Evolutionary conservation across 2,329 filamentous ascomycete species (phyloP).

Genomic region (Pyricularia grisea): DNA sequence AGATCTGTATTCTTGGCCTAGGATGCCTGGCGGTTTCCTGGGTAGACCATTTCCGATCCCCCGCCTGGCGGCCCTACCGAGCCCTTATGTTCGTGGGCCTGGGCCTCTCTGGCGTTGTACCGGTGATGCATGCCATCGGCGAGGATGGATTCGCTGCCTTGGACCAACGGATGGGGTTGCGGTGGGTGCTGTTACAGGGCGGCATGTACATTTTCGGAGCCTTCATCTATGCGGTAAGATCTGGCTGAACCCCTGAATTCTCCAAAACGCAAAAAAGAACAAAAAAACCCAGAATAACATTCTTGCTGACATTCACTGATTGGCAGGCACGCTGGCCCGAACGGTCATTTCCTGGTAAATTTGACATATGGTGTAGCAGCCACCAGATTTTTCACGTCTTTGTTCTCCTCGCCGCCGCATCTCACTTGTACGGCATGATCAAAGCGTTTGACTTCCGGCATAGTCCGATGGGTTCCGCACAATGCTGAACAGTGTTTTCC

Average conservation of each 20-base stretch:
- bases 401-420: constrained; percentile 71
- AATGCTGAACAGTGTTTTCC: background rate
- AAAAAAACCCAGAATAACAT: background rate
- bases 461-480: constrained; percentile 33
- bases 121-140: constrained; percentile 66
- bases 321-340: constrained; percentile 70
- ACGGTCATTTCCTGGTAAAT: constrained; percentile 63
- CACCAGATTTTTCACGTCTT: constrained; percentile 95
- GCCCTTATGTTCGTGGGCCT: constrained; percentile 84
- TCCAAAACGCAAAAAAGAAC: too few species aligned
- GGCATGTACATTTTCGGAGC: constrained; percentile 80
- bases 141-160: constrained; percentile 60
- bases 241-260: background rate
- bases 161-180: constrained; percentile 65
- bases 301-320: background rate
- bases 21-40: constrained; percentile 70
- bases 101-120: constrained; percentile 74
- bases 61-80: constrained; percentile 74
- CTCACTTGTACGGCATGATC: constrained; percentile 72
- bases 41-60: constrained; percentile 74
- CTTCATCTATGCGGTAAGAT: constrained; percentile 68
- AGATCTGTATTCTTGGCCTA: constrained; percentile 73
- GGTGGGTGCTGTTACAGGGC: constrained; percentile 73
- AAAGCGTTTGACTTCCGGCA: constrained; percentile 85
- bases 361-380: constrained; percentile 87